phyloP scores from a whole-genome alignment of 352 stramenopile species.

The Saprolegnia parasitica region DNA sequence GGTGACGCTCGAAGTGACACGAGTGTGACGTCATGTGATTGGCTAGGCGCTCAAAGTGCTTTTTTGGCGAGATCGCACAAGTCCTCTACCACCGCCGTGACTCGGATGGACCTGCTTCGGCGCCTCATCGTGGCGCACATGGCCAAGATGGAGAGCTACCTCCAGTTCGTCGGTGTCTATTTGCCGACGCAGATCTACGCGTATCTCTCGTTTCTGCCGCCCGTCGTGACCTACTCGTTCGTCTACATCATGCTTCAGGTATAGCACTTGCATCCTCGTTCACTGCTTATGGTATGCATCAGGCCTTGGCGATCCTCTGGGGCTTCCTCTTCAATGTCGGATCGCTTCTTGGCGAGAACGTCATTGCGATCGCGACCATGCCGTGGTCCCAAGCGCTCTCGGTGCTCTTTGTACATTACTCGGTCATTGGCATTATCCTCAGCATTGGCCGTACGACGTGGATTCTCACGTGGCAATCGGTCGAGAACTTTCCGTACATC shows the following conservation, averaged over 20 bases:
- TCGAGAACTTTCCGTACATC: constrained; percentile 83
- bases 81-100: background rate
- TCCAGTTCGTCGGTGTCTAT: constrained; percentile 21
- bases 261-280: background rate
- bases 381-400: constrained; percentile 64
- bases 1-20: background rate
- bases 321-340: constrained; percentile 81
- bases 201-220: background rate
- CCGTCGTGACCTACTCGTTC: constrained; percentile 21
- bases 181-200: constrained; percentile 15
- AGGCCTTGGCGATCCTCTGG: constrained; percentile 82
- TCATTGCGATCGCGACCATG: constrained; percentile 83
- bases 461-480: constrained; percentile 86
- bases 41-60: background rate
- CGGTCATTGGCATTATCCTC: constrained; percentile 79
- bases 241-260: constrained; percentile 32
- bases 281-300: background rate
- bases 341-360: constrained; percentile 79
- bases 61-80: background rate
- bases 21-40: constrained; percentile 16
- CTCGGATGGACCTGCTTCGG: constrained; percentile 17
- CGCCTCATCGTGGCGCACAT: constrained; percentile 19
- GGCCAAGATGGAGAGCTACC: constrained; percentile 23
- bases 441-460: constrained; percentile 79
- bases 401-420: constrained; percentile 74